These are phyloP conservation scores for Scheffersomyces lignosus DNA, from an alignment of 805 yeast genomes.

Conservation along the genomic window DNA sequence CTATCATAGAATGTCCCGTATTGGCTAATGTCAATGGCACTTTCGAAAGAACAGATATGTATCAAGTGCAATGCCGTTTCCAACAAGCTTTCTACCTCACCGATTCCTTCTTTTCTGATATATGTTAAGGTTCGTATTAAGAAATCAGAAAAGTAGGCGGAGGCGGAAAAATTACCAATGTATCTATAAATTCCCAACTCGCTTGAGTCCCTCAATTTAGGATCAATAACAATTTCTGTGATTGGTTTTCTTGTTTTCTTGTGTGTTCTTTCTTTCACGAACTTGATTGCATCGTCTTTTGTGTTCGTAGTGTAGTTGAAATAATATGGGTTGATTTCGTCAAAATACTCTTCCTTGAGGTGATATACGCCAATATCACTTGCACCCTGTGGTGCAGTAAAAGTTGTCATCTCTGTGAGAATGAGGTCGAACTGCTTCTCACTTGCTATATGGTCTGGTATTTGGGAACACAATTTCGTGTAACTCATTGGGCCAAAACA, in stretches of 20 bases:
- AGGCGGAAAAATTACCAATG: conserved; percentile 53
- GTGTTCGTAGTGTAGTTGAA: conserved; percentile 74
- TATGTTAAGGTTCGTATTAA: conserved; percentile 50
- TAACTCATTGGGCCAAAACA: conserved; percentile 74
- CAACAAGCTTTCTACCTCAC: conserved; percentile 55
- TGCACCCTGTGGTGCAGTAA: conserved; percentile 31
- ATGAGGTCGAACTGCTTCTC: conserved; percentile 70
- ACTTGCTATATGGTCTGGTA: conserved; percentile 74
- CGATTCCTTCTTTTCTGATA: conserved; percentile 31
- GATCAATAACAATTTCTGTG: conserved; percentile 57
- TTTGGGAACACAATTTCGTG: conserved; percentile 62
- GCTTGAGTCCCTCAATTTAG: conserved; percentile 38
- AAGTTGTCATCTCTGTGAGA: conserved; percentile 33
- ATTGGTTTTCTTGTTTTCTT: conserved; percentile 34
- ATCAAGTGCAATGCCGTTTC: conserved; percentile 64
- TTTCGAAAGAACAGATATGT: conserved; percentile 52
- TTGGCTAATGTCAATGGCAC: conserved; percentile 24
- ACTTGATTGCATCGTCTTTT: conserved; percentile 77
- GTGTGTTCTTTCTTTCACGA: conserved; percentile 53
- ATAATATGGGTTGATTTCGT: conserved; percentile 62
- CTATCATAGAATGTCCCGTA: conserved; percentile 32
- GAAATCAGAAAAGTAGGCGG: conserved; percentile 53
- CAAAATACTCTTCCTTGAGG: conserved; percentile 36
- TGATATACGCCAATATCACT: conserved; percentile 39
- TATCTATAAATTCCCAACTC: conserved; percentile 39